Percentiles rank a stretch among this genome's conserved stretches.
Conservation (phyloP, 2,329 filamentous ascomycete genomes). For the Aureobasidium sp. region DNA sequence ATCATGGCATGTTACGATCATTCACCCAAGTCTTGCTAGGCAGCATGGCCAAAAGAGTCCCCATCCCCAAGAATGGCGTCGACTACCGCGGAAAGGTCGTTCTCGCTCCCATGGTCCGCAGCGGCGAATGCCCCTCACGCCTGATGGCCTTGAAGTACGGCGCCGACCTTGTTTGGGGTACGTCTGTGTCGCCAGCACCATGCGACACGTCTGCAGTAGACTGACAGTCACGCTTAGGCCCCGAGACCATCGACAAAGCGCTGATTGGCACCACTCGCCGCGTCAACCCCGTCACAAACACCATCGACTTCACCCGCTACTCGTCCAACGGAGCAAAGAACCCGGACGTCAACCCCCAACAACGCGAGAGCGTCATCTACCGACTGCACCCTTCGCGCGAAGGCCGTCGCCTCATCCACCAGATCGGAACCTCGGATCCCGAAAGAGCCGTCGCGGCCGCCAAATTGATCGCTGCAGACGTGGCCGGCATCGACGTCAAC, state of each 20-base stretch:
- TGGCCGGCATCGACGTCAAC: conserved; percentile 93
- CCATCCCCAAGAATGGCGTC: conserved; percentile 80
- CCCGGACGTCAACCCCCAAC: conserved; percentile 46
- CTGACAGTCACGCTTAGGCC: conserved; percentile 48
- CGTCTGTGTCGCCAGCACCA: conserved; percentile 24
- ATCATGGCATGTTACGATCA: conserved; percentile 35
- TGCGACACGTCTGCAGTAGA: not conserved
- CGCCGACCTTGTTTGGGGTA: conserved; percentile 93
- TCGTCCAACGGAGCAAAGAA: conserved; percentile 64
- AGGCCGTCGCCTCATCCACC: conserved; percentile 71
- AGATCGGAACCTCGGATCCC: conserved; percentile 82
- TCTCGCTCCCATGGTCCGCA: conserved; percentile 94
- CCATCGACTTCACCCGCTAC: conserved; percentile 75
- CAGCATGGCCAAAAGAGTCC: conserved; percentile 51
- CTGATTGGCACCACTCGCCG: conserved; percentile 80
- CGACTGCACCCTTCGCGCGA: conserved; percentile 74
- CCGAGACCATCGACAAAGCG: conserved; percentile 87
- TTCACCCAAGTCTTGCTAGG: conserved; percentile 29
- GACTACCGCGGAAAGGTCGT: conserved; percentile 93
- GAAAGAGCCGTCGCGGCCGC: conserved; percentile 78
- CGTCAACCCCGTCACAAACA: conserved; percentile 67
- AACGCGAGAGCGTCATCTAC: conserved; percentile 64
- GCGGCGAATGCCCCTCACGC: conserved; percentile 88
- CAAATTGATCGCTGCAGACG: conserved; percentile 74
- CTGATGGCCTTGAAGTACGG: conserved; percentile 88